Base-by-base conservation (phyloP, 2,329 filamentous ascomycete genomes). In the Monosporascus sp. region DNA sequence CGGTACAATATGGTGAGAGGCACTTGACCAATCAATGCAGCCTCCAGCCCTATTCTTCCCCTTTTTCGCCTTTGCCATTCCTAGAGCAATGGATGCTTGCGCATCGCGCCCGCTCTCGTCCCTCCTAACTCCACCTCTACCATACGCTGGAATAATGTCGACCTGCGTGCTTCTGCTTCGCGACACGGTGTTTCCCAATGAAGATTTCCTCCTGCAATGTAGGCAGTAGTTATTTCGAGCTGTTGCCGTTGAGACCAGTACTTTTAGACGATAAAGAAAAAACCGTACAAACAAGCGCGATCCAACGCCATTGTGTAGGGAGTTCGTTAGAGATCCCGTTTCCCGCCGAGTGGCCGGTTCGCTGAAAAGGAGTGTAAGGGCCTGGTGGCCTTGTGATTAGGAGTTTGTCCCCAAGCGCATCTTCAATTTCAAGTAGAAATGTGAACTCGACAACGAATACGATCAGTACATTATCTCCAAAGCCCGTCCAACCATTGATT, bases 311-410 rank as follows among this genome's bases (percentile, higher is more conserved):
- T 54, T 51, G 54, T 56, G 47, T 50, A 58, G 42, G 55, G 54
- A 52, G 56, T 52, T 50, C 56, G 42, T 52, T 47, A 49, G 51
- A 57, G 59, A 56, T 56, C 56, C 60, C 48, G 52, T 54, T 60
- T 38, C 59, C 57, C 53, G 60, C 53, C 44, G 56, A 52, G 49
- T 57, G 57, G 53, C 54, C 46, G 59, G 22, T 53, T 56, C 58
- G 52, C 53, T 58, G 37, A 59, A 58, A 65, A 64, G 54, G 63
- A 65, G 60, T 63, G 64, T 62, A 60, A 58, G 39, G 56, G 62
- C 59, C 59, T 53, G 47, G 57, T 38, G 57, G 59, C 62, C 58
- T 55, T 55, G 55, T 57, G 47, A 64, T 63, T 61, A 65, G 60
- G 57, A 61, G 56, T 57, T 50, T 55, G 54, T 61, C 60, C 53